phyloP scores from a whole-genome alignment of 31 red algal genomes.

The Odonthalia washingtoniensis region DNA sequence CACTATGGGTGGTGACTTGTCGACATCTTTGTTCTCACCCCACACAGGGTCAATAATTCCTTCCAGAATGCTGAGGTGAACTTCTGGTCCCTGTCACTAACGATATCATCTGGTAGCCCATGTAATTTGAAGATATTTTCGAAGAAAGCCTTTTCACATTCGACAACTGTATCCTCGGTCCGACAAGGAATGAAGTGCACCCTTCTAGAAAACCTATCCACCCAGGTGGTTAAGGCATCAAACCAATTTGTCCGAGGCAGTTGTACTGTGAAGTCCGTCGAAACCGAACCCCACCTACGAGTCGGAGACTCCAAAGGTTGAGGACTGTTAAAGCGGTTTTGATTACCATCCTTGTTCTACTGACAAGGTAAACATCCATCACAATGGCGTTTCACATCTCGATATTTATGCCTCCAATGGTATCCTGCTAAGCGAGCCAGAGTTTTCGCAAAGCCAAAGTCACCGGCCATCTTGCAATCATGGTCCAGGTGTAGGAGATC shows the following conservation, averaged over 20 bases:
- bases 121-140: not conserved
- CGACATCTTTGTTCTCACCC: not conserved
- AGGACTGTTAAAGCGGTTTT: not conserved
- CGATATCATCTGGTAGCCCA: conserved; percentile 20
- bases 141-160: not conserved
- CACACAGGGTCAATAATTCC: conserved; percentile 27
- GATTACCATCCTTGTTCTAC: not conserved
- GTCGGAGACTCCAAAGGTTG: not conserved
- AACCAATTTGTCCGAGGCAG: not conserved
- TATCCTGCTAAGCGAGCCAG: not conserved
- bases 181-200: conserved; percentile 7
- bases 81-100: conserved; percentile 16
- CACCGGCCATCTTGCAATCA: conserved; percentile 4
- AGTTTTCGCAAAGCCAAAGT: conserved; percentile 46
- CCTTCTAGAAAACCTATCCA: not conserved
- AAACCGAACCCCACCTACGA: not conserved
- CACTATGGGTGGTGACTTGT: conserved; percentile 12
- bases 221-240: conserved; percentile 39
- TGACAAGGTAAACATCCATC: conserved; percentile 26
- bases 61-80: conserved; percentile 16
- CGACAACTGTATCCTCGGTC: not conserved
- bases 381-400: not conserved
- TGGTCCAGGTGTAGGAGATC: conserved; percentile 29
- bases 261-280: conserved; percentile 24
- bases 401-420: conserved; percentile 30